Evolutionary conservation across 345 rosid genomes (phyloP), one percentile per base, ranked within the genome.

Genomic region (Camelina neglecta): DNA sequence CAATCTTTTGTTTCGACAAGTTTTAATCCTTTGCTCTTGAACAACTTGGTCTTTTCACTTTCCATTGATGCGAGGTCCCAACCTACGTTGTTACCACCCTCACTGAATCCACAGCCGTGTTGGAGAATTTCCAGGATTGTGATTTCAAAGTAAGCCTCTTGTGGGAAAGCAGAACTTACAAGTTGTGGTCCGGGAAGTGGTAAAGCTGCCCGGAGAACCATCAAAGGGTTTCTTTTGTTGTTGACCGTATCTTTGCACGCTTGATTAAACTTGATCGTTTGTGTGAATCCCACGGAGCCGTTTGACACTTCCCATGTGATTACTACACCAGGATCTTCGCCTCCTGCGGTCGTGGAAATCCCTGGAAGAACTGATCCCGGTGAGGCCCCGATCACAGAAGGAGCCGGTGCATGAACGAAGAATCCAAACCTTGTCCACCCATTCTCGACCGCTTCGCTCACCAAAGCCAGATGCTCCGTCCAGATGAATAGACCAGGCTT

Each of bases 351-450:
- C 9, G 86, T 85, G 54, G 93, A 89, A 15, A 87, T 77, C 15
- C 96, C 90, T 61, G 86, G 67, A 13, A 91, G 63, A 57, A 61
- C 62, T n/a, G 81, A 50, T 41, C 26, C 20, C 3, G 86, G 69
- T 15, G 89, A 75, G 38, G 79, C 68, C 2, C 82, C 61, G 1
- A 85, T 75, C 3, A 86, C 80, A 13, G 82, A 78, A 8, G 86
- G 54, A 75, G 72, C 67, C 2, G 57, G 53, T 48, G 63, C 26
- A 78, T 79, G 85, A 33, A 71, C 84, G 11, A 82, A 18, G 71
- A 94, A 94, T 8, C 90, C 96, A 51, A 94, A 94, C 75, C 93
- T 76, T 2, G 93, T 84, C 98, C 97, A 94, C 6, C 98, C 97
- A 65, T 86, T 88, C 62, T 94, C 96, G 4, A 86, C 88, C 0